Conservation (phyloP, 2,329 filamentous ascomycete genomes). For the Sclerotinia subarctica region DNA sequence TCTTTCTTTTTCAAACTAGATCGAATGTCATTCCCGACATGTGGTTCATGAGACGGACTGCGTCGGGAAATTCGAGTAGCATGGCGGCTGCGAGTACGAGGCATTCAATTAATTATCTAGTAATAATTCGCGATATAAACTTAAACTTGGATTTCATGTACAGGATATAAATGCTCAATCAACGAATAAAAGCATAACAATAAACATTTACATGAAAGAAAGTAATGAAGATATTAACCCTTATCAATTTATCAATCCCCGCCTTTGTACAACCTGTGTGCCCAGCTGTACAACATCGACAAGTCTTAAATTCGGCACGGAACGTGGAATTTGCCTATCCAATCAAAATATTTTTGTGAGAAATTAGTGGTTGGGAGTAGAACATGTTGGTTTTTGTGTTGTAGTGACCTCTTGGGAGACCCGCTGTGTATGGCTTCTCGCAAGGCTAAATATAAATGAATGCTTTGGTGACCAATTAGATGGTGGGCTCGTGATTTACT, state of each 20-base stretch:
- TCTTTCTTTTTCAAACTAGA: not conserved
- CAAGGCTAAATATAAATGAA: not conserved
- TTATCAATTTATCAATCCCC: constrained; percentile 2
- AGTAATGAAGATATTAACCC: not conserved
- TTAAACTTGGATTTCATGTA: not conserved
- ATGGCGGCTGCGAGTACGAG: constrained; percentile 2
- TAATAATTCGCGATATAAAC: too few species aligned
- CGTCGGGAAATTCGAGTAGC: not conserved
- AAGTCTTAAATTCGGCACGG: not conserved
- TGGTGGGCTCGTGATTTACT: not conserved
- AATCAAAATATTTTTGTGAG: not conserved
- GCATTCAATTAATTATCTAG: not conserved
- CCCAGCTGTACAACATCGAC: not conserved
- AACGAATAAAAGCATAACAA: too few species aligned
- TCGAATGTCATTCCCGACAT: not conserved
- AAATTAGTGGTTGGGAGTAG: not conserved
- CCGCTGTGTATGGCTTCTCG: not conserved
- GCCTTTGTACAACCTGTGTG: not conserved
- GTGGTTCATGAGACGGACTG: not conserved
- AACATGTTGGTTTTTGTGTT: not conserved
- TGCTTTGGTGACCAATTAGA: not conserved
- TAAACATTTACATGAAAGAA: not conserved
- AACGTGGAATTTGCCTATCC: not conserved
- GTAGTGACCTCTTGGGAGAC: not conserved
- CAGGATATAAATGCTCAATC: too few species aligned